Evolutionary conservation across 208 protist genomes (phyloP).

Genomic region (Leishmania guyanensis): DNA sequence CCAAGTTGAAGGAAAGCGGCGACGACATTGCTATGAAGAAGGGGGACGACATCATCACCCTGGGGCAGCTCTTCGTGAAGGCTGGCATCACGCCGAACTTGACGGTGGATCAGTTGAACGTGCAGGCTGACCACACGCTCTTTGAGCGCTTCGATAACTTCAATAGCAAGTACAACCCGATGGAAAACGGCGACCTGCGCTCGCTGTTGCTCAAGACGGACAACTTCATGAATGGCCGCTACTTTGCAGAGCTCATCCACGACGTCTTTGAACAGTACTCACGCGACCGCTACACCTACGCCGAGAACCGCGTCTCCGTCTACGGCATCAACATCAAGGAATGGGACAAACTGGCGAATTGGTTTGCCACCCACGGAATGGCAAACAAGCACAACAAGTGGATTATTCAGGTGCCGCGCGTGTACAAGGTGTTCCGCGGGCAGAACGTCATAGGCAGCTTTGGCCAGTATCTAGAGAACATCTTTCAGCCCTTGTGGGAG

Average conservation of each 20-base stretch:
- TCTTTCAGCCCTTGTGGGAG: conserved; percentile 99
- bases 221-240: conserved; percentile 98
- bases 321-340: conserved; percentile 94
- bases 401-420: conserved; percentile 97
- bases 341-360: conserved; percentile 96
- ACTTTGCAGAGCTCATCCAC: conserved; percentile 97
- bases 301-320: conserved; percentile 93
- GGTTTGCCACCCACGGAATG: conserved; percentile 96
- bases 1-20: conserved; percentile 88
- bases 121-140: conserved; percentile 95
- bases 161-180: conserved; percentile 99
- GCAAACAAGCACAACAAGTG: conserved; percentile 97
- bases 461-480: conserved; percentile 96
- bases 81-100: conserved; percentile 90
- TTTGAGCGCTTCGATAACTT: conserved; percentile 99
- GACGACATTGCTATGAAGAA: conserved; percentile 94
- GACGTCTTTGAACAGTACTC: conserved; percentile 96
- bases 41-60: conserved; percentile 84
- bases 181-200: conserved; percentile 93
- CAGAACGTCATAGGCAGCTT: conserved; percentile 94
- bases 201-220: conserved; percentile 99
- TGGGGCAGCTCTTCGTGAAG: conserved; percentile 86
- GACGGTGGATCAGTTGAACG: conserved; percentile 96
- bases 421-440: conserved; percentile 94
- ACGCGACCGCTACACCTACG: conserved; percentile 95